These are phyloP conservation scores for Aspergillus candidus DNA, from an alignment of 2,329 filamentous ascomycete genomes.

Conservation along the genomic window DNA sequence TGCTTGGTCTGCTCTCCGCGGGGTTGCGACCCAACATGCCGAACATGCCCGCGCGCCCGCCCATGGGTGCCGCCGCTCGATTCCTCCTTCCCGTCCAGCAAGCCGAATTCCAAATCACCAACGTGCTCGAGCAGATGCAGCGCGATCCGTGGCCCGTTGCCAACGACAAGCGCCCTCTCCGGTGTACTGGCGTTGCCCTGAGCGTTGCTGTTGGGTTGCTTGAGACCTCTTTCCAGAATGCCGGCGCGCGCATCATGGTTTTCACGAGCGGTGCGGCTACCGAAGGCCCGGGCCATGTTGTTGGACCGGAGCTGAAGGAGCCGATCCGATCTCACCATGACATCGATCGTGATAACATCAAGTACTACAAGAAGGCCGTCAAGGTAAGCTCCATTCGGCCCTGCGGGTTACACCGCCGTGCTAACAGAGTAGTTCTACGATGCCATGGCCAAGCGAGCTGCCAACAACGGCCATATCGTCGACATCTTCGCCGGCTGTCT, in stretches of 20 bases:
- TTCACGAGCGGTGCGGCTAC: slow-evolving; percentile 93
- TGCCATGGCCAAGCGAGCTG: slow-evolving; percentile 81
- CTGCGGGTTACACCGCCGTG: neutral
- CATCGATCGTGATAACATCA: slow-evolving; percentile 97
- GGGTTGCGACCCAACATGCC: slow-evolving; percentile 67
- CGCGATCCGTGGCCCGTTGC: slow-evolving; percentile 97
- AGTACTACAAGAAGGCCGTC: slow-evolving; percentile 98
- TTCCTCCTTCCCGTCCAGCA: slow-evolving; percentile 93
- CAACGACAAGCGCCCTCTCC: slow-evolving; percentile 80
- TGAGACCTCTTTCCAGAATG: slow-evolving; percentile 92
- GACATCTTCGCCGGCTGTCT: slow-evolving; percentile 97
- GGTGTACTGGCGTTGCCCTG: slow-evolving; percentile 93
- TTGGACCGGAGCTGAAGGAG: slow-evolving; percentile 90
- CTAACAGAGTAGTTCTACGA: slow-evolving; percentile 70
- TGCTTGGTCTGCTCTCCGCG: slow-evolving; percentile 77
- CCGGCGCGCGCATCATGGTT: slow-evolving; percentile 91
- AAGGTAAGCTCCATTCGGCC: slow-evolving; percentile 57
- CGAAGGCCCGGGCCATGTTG: slow-evolving; percentile 93
- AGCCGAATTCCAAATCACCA: slow-evolving; percentile 95
- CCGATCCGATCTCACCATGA: slow-evolving; percentile 98
- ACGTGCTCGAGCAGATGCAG: slow-evolving; percentile 88
- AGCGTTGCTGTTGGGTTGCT: slow-evolving; percentile 89
- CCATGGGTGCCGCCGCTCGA: slow-evolving; percentile 73
- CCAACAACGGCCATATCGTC: slow-evolving; percentile 94
- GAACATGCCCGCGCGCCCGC: slow-evolving; percentile 66